A percentile compares a stretch with the other conserved stretches of the same genome.
Conservation (phyloP, 805 yeast species). For the Hemisphaericaspora nanyangensis region DNA sequence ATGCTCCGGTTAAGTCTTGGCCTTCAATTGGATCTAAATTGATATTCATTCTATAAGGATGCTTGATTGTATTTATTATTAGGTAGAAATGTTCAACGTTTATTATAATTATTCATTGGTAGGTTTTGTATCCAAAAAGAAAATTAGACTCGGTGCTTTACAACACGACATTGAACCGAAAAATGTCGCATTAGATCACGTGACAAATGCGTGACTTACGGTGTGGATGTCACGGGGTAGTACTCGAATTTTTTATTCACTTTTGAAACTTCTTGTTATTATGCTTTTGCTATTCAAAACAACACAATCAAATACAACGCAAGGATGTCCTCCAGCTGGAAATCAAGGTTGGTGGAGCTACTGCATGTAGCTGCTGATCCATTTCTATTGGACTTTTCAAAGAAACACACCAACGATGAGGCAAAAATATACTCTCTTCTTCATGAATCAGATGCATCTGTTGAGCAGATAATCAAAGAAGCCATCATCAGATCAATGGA, state of each 20-base stretch:
- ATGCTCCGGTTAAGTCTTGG: constrained; percentile 42
- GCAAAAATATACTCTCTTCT: constrained; percentile 1
- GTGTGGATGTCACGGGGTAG: neutral
- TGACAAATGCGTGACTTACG: neutral
- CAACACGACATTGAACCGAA: too few species aligned
- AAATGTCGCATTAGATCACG: constrained; percentile 1
- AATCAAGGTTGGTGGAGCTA: constrained; percentile 7
- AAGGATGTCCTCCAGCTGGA: constrained; percentile 4
- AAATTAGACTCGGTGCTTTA: too few species aligned
- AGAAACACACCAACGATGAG: constrained; percentile 2
- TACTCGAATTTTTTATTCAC: neutral
- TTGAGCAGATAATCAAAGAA: constrained; percentile 9
- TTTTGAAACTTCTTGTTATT: neutral
- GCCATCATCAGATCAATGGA: constrained; percentile 7
- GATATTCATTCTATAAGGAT: constrained; percentile 26
- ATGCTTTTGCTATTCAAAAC: neutral
- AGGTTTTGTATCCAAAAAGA: too few species aligned
- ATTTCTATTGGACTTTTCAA: constrained; percentile 3
- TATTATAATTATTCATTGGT: too few species aligned
- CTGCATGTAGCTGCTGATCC: constrained; percentile 9
- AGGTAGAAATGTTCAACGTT: too few species aligned
- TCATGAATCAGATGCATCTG: constrained; percentile 1
- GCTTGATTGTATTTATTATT: too few species aligned
- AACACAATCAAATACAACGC: neutral
- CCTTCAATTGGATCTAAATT: constrained; percentile 42